Percentiles rank a stretch among this genome's conserved stretches.
Evolutionary conservation across 2,329 filamentous ascomycete species (phyloP).

Genomic region (Fusarium devonianum): DNA sequence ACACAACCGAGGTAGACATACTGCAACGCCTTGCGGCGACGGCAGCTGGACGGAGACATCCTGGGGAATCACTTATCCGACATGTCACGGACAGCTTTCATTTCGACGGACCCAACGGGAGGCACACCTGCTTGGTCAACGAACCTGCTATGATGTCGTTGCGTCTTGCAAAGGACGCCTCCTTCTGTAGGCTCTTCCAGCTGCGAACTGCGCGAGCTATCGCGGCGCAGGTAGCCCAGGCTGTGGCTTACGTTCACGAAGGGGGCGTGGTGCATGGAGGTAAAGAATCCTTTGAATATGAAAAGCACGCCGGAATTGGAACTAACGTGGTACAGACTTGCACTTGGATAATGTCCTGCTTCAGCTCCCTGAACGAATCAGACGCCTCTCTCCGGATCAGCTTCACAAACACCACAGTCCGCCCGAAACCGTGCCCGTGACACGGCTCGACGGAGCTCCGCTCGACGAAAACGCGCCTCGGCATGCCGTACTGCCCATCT

Average conservation of each 20-base stretch:
- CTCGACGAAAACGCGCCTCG: constrained; percentile 27
- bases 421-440: constrained; percentile 28
- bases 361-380: constrained; percentile 30
- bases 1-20: constrained; percentile 30
- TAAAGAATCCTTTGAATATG: neutral
- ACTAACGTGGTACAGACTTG: constrained; percentile 18
- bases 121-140: constrained; percentile 35
- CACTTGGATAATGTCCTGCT: constrained; percentile 35
- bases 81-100: constrained; percentile 32
- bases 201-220: constrained; percentile 31
- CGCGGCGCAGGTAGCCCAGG: constrained; percentile 32
- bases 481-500: constrained; percentile 31
- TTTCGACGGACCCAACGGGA: constrained; percentile 34
- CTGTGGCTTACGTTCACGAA: constrained; percentile 30
- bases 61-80: constrained; percentile 27
- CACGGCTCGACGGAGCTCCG: constrained; percentile 31
- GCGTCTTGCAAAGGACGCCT: constrained; percentile 30
- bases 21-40: constrained; percentile 26
- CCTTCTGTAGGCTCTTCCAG: constrained; percentile 28
- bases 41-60: constrained; percentile 20
- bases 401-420: constrained; percentile 24
- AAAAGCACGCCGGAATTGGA: neutral
- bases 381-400: constrained; percentile 19
- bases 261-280: constrained; percentile 34
- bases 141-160: constrained; percentile 37